Base-by-base conservation (phyloP, 2,329 filamentous ascomycete species). In the Trichoderma lentiforme region DNA sequence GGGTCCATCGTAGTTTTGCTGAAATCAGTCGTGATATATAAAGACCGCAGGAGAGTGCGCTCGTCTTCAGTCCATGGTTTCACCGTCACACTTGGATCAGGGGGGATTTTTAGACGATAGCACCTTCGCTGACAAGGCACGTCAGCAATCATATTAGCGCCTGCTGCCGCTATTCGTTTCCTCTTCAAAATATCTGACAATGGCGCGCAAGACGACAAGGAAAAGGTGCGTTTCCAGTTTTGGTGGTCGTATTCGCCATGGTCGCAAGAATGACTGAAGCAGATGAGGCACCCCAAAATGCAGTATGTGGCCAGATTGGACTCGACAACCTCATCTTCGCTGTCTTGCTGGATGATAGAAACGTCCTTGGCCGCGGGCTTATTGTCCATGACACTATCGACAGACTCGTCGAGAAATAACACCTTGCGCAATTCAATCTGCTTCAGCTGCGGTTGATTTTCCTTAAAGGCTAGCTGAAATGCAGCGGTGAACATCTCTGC, bases 251-350 rank as follows among this genome's bases (percentile, higher is more conserved):
- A 89, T 69, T 89, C 87, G 60, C 88, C 88, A 73, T 90, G 88
- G 75, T 90, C 88, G 72, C 88, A 90, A 14, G 87, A 88, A 77
- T 89, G 86, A 65, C 86, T 86, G 75, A 84, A 87, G 78, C 88
- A 90, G 66, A 89, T 85, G n/a, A 88, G 79, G 74, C 88, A 90
- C 14, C 86, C 86, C 18, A 90, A 82, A 11, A 87, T 82, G 36
- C 84, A 84, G 75, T 89, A 88, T 1, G 86, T 89, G 63, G 86
- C 85, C 28, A 90, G 76, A 43, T 84, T 83, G 26, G 82, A 82
- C 74, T 88, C 86, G 14, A 85, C 82, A 70, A 82, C 73, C 7
- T 83, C 81, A 36, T 82, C 79, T 34, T 83, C 80, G 30, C 79
- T 79, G 15, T 81, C 77, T 36, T 80, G 79, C 57, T 78, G 81